Percentiles rank a stretch among this genome's conserved stretches.
phyloP scores from a whole-genome alignment of 129 eudicot genomes.

The Rutidosis leptorrhynchoides region DNA sequence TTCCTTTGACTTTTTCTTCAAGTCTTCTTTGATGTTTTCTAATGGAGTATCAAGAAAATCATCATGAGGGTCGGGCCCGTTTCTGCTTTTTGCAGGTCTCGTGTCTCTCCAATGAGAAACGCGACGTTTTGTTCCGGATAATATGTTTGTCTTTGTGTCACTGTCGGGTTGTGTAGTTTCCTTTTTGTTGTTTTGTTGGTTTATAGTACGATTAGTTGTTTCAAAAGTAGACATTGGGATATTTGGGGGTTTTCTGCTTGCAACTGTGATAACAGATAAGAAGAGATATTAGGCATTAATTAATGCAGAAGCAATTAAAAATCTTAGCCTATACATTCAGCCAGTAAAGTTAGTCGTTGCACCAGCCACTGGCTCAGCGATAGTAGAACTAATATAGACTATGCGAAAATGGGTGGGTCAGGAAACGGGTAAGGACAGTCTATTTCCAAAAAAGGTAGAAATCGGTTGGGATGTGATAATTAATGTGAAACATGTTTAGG shows the following conservation, averaged over 20 bases:
- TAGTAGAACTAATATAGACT: background rate
- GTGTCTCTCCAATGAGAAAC: conserved; percentile 89
- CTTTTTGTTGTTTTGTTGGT: conserved; percentile 39
- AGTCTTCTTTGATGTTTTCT: conserved; percentile 64
- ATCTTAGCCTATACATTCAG: background rate
- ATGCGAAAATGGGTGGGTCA: background rate
- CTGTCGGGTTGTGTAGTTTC: conserved; percentile 29
- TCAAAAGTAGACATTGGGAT: conserved; percentile 35
- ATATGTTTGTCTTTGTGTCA: conserved; percentile 35
- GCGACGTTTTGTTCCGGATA: conserved; percentile 77
- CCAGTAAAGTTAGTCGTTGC: background rate
- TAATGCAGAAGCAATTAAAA: background rate
- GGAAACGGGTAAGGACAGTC: background rate
- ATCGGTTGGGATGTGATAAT: background rate
- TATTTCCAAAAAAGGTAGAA: background rate
- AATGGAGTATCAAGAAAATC: conserved; percentile 91
- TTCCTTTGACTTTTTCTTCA: conserved; percentile 45
- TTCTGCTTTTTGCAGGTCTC: conserved; percentile 71
- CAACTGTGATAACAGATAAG: conserved; percentile 35
- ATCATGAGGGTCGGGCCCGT: conserved; percentile 82
- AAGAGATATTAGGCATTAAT: background rate
- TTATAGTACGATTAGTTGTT: conserved; percentile 27
- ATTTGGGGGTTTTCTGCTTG: conserved; percentile 27
- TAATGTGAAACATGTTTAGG: background rate
- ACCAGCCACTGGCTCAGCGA: background rate